Evolutionary conservation across 225 moss, liverwort and hornwort species (phyloP).

Genomic region (Physcomitrellopsis africana): DNA sequence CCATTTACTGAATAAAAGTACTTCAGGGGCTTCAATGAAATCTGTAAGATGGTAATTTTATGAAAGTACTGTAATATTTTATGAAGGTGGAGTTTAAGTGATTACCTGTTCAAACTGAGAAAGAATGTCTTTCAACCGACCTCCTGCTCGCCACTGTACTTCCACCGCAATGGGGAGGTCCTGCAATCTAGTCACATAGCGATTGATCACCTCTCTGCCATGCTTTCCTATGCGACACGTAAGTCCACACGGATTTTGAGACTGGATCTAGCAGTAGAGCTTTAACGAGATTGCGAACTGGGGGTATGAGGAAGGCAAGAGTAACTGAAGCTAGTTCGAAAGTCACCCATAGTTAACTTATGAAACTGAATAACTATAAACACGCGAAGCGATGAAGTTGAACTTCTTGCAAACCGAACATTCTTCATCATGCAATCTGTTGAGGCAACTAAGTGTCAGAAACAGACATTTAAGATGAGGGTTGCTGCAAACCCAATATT

Average conservation of each 20-base stretch:
- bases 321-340: slow-evolving; percentile 12
- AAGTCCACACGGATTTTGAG: neutral
- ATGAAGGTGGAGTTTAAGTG: neutral
- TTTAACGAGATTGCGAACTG: neutral
- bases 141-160: slow-evolving; percentile 63
- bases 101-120: slow-evolving; percentile 65
- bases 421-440: neutral
- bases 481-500: neutral
- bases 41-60: neutral
- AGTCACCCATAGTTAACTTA: neutral
- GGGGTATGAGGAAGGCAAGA: slow-evolving; percentile 6
- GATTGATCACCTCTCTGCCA: slow-evolving; percentile 17
- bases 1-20: neutral
- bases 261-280: neutral
- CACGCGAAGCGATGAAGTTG: neutral
- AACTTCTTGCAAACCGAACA: neutral
- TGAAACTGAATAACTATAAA: neutral
- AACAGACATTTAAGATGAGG: neutral
- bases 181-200: slow-evolving; percentile 45
- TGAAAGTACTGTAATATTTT: neutral
- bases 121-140: slow-evolving; percentile 62
- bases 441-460: neutral
- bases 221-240: neutral
- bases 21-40: slow-evolving; percentile 1
- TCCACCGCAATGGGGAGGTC: slow-evolving; percentile 79